Conservation (phyloP, 805 yeast genomes). For the Wickerhamomyces hampshirensis region DNA sequence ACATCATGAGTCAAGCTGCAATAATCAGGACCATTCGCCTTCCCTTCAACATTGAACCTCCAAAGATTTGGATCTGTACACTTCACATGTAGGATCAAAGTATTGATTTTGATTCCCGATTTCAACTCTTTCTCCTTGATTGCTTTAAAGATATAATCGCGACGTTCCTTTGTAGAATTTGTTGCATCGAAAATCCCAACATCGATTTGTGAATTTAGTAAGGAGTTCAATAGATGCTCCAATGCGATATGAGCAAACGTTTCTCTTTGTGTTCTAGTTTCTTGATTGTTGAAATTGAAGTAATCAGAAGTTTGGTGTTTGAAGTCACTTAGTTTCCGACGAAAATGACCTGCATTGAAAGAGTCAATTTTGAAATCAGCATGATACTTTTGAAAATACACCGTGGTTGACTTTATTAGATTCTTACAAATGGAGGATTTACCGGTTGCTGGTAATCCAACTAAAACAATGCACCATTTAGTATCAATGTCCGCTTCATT, state of each 20-base stretch:
- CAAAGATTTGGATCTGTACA: conserved; percentile 49
- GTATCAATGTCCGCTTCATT: conserved; percentile 23
- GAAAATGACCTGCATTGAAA: conserved; percentile 71
- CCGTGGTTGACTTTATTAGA: conserved; percentile 50
- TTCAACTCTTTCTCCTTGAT: conserved; percentile 19
- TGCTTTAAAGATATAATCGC: conserved; percentile 22
- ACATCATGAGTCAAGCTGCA: conserved; percentile 42
- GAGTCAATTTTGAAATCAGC: conserved; percentile 34
- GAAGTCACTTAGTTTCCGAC: conserved; percentile 41
- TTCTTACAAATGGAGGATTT: conserved; percentile 69
- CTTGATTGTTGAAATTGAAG: conserved; percentile 39
- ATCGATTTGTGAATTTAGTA: conserved; percentile 38
- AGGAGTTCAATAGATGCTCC: conserved; percentile 38
- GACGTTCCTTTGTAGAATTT: conserved; percentile 44
- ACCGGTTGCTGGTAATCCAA: conserved; percentile 76
- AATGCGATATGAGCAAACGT: conserved; percentile 49
- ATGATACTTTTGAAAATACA: conserved; percentile 6
- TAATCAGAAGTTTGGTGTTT: conserved; percentile 34
- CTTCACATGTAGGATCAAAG: conserved; percentile 55
- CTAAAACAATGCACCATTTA: conserved; percentile 63
- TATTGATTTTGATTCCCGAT: conserved; percentile 33
- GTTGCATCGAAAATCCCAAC: conserved; percentile 61
- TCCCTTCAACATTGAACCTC: conserved; percentile 58
- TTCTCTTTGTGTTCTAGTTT: conserved; percentile 41
- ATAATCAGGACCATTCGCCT: conserved; percentile 61